Evolutionary conservation across 2,329 filamentous ascomycete species (phyloP), one percentile per base, ranked within the genome.

Genomic region (Claviceps quebecensis): DNA sequence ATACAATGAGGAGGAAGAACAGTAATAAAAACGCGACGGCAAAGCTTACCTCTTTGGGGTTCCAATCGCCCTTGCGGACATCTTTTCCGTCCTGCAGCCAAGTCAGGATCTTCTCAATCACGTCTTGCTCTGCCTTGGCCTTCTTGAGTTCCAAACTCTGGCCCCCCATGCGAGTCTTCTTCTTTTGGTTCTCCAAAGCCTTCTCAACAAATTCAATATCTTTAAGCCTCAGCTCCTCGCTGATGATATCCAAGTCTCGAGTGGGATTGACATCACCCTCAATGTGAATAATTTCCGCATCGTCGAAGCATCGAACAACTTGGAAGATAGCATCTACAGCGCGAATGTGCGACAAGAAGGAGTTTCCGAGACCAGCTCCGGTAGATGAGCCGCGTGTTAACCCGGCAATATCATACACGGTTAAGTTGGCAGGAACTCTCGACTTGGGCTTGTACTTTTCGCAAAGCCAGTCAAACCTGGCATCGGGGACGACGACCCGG

Each of bases 121-220:
- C 94, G 19, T 89, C 88, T 69, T 96, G 86, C 65, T 97, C 93
- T 67, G 95, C 87, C 67, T 85, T 89, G 58, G 95, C 76, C 76
- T 95, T 97, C 81, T 96, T 98, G 80, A 95, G 87, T 75, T 98
- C 93, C 55, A 98, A 76, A 68, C 84, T 89, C 72, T 98, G 91
- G 47, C 93, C 93, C 64, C 93, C 93, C 72, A 91, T 80, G 58
- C 87, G 80, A 43, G 93, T 98, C 76, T 93, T 91, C 80, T 97
- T 98, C 75, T 86, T 83, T 60, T 95, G 77, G 68, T 78, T 83
- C 69, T 97, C 94, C 52, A 93, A 81, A 4, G 90, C 86, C 78
- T 98, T 98, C 74, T 95, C 90, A 54, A 87, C 83, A 67, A 97
- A 98, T 74, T 98, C 94, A 58, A 96, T 96, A 71, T 98, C 93